phyloP scores from a whole-genome alignment of 257 asterid genomes.

The Solanum habrochaites region DNA sequence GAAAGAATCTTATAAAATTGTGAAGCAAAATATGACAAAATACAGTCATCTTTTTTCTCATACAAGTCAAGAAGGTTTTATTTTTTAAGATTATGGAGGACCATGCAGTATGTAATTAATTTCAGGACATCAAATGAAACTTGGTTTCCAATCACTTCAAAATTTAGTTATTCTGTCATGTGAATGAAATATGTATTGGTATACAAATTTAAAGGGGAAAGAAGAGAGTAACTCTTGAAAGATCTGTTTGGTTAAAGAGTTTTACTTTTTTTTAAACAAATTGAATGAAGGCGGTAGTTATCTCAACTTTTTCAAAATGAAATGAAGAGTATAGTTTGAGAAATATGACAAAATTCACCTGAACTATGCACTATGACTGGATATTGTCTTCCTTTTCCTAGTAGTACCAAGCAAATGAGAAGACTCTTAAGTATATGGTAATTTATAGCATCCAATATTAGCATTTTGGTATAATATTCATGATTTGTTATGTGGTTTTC shows the following conservation, averaged over 20 bases:
- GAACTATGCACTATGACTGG: neutral
- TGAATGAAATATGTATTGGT: neutral
- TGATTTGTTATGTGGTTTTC: neutral
- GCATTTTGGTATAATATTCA: neutral
- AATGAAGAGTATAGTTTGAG: neutral
- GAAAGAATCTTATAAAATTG: neutral
- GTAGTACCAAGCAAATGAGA: neutral
- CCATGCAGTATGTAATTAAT: neutral
- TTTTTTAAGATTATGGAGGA: neutral
- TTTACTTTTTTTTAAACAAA: neutral
- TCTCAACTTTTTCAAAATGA: neutral
- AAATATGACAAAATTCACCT: neutral
- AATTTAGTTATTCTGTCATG: neutral
- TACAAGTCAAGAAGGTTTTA: neutral
- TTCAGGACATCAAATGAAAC: neutral
- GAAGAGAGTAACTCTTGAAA: neutral
- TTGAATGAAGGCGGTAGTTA: neutral
- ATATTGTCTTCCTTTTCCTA: neutral
- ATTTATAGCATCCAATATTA: neutral
- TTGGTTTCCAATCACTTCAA: neutral
- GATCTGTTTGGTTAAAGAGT: neutral
- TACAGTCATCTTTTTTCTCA: neutral
- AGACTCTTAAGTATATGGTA: neutral
- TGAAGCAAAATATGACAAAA: neutral
- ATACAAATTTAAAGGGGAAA: neutral